Conservation (phyloP, 805 yeast species). For the Ogataea pini region DNA sequence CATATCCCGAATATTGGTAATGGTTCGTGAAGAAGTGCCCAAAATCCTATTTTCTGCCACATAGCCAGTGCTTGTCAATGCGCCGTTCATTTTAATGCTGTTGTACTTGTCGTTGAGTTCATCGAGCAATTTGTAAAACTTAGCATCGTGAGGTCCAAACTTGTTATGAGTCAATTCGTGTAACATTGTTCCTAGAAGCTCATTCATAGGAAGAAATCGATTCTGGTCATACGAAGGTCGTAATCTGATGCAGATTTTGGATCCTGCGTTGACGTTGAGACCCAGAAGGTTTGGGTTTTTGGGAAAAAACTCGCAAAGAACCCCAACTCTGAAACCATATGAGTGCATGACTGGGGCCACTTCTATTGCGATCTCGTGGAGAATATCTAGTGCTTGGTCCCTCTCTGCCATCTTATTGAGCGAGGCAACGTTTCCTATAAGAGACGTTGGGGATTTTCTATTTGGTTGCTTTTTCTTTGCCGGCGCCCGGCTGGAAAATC, state of each 20-base stretch:
- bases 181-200: slow-evolving; percentile 76
- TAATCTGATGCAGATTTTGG: slow-evolving; percentile 68
- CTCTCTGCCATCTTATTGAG: slow-evolving; percentile 44
- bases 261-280: slow-evolving; percentile 77
- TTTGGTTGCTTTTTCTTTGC: slow-evolving; percentile 13
- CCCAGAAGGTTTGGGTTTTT: slow-evolving; percentile 67
- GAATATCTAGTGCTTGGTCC: slow-evolving; percentile 55
- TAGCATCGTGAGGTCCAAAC: slow-evolving; percentile 76
- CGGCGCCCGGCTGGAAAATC: slow-evolving; percentile 12
- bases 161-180: slow-evolving; percentile 86
- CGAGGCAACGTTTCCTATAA: slow-evolving; percentile 41
- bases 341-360: slow-evolving; percentile 81
- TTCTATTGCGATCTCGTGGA: slow-evolving; percentile 66
- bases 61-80: slow-evolving; percentile 47
- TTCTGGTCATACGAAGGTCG: slow-evolving; percentile 55
- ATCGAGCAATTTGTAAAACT: slow-evolving; percentile 67
- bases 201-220: slow-evolving; percentile 61
- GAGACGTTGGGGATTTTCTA: slow-evolving; percentile 35
- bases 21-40: slow-evolving; percentile 34
- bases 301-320: slow-evolving; percentile 81
- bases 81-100: slow-evolving; percentile 43
- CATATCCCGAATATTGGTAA: slow-evolving; percentile 35
- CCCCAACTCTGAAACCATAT: slow-evolving; percentile 62
- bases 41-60: slow-evolving; percentile 48
- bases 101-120: slow-evolving; percentile 54